Evolutionary conservation across 352 stramenopile species (phyloP).

Genomic region (Globisporangium spiculum): DNA sequence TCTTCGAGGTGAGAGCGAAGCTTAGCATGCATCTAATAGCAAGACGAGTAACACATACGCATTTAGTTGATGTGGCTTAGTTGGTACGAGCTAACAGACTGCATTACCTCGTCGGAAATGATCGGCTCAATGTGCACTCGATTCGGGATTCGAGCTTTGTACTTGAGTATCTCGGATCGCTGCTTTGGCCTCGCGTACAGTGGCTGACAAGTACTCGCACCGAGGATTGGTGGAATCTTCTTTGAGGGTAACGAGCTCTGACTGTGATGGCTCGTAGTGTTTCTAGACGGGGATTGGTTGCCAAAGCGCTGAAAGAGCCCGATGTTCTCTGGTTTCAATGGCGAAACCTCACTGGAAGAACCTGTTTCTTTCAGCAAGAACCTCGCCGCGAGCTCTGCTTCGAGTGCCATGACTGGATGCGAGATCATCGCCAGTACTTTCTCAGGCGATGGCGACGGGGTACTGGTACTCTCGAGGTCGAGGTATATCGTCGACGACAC

Average conservation of each 20-base stretch:
- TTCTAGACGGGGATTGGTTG: neutral
- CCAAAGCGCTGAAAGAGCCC: neutral
- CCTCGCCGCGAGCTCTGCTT: neutral
- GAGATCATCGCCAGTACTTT: neutral
- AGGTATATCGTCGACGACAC: neutral
- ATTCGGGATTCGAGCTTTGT: neutral
- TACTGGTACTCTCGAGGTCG: neutral
- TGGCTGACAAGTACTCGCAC: neutral
- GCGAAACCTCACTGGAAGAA: neutral
- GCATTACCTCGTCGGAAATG: constrained; percentile 5
- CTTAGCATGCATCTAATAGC: constrained; percentile 33
- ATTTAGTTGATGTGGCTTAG: no score
- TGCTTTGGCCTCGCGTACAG: constrained; percentile 5
- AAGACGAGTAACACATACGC: neutral
- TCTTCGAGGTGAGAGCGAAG: constrained; percentile 34
- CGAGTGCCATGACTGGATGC: constrained; percentile 2
- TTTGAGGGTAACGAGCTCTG: neutral
- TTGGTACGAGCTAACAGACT: neutral
- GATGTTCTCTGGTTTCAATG: neutral
- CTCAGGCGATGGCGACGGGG: neutral
- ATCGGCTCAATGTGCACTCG: constrained; percentile 11
- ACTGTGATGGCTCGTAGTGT: neutral
- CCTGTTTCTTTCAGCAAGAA: neutral
- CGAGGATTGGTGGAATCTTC: neutral
- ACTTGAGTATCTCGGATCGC: neutral